These are phyloP conservation scores for Syncephalastrum racemosum DNA, from an alignment of 371 early-diverging fungal genomes.

Conservation along the genomic window DNA sequence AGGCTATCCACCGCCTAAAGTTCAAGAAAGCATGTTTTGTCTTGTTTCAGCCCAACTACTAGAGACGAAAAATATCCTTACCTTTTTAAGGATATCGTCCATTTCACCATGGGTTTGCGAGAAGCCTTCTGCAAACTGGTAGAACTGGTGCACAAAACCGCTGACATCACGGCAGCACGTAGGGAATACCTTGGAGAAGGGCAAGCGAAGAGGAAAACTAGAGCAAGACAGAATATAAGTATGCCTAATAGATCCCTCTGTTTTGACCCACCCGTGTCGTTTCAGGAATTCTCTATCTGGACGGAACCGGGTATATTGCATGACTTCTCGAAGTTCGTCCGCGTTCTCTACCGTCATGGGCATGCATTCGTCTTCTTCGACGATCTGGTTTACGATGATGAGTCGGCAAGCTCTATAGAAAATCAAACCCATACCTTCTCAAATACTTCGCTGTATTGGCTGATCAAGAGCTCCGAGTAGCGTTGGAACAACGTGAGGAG, in stretches of 20 bases:
- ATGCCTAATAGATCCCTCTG: not conserved
- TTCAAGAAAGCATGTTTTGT: not conserved
- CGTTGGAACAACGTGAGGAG: slow-evolving; percentile 77
- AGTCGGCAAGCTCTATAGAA: not conserved
- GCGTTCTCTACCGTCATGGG: slow-evolving; percentile 76
- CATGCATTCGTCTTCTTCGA: slow-evolving; percentile 82
- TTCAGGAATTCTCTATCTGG: slow-evolving; percentile 47
- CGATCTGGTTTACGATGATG: slow-evolving; percentile 48
- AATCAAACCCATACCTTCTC: slow-evolving; percentile 52
- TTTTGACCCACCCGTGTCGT: slow-evolving; percentile 35
- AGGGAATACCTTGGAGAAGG: slow-evolving; percentile 83
- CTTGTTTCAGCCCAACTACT: not conserved
- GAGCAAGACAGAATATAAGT: not conserved
- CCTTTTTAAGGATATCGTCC: slow-evolving; percentile 86
- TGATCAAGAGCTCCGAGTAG: slow-evolving; percentile 78
- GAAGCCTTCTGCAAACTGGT: slow-evolving; percentile 85
- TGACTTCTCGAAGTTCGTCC: slow-evolving; percentile 59
- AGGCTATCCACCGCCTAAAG: slow-evolving; percentile 75
- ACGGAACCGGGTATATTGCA: slow-evolving; percentile 54
- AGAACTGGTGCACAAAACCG: slow-evolving; percentile 76
- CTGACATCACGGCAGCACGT: slow-evolving; percentile 71
- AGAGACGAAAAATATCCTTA: slow-evolving; percentile 9
- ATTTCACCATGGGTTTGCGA: slow-evolving; percentile 82
- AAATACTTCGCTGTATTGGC: slow-evolving; percentile 67
- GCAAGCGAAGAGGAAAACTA: slow-evolving; percentile 79